These are phyloP conservation scores for Solanum hybrid DNA, from an alignment of 305 asterid genomes.

Conservation along the genomic window DNA sequence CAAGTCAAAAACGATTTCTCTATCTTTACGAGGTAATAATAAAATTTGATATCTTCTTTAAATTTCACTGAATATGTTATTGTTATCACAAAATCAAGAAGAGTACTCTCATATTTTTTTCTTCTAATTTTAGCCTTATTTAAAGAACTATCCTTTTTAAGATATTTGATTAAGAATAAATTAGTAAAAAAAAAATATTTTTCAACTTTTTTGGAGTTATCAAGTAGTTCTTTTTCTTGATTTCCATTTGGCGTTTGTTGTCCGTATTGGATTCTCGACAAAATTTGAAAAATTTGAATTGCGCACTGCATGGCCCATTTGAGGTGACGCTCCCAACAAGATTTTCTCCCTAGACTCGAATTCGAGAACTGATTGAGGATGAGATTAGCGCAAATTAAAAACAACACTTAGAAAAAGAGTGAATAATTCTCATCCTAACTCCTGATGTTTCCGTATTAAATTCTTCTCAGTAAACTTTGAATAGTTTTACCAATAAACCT, in stretches of 20 bases:
- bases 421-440: not conserved
- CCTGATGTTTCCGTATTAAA: not conserved
- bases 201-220: not conserved
- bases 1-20: not conserved
- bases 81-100: no score
- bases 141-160: not conserved
- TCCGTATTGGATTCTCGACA: fast-evolving
- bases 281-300: no score
- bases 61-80: no score
- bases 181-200: not conserved
- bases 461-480: not conserved
- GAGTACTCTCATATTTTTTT: no score
- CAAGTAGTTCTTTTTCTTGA: not conserved
- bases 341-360: no score
- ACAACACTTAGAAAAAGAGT: not conserved
- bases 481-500: not conserved
- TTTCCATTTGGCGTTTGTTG: no score
- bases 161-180: not conserved
- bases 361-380: no score
- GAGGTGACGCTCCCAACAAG: not conserved
- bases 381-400: not conserved
- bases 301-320: no score
- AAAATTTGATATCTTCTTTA: no score
- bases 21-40: no score
- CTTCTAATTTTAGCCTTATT: not conserved